phyloP scores from a whole-genome alignment of 768 basidiomycete genomes.

The Leccinum truebloodii region DNA sequence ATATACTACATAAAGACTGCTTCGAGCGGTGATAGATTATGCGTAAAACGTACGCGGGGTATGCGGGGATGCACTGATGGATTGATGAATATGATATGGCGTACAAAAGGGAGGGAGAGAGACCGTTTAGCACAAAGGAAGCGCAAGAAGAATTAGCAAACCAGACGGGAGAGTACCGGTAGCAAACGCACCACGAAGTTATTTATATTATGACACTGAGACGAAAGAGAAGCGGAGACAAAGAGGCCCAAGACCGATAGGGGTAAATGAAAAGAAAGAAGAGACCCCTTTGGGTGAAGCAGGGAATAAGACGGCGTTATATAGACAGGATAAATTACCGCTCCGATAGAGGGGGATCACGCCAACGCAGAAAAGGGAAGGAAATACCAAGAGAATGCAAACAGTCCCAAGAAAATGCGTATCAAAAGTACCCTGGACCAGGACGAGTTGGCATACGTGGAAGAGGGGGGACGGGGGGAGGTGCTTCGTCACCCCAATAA shows the following conservation, averaged over 20 bases:
- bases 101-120: neutral
- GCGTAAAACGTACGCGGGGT: neutral
- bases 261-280: conserved; percentile 7
- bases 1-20: conserved; percentile 10
- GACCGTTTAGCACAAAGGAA: conserved; percentile 9
- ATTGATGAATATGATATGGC: conserved; percentile 4
- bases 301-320: conserved; percentile 14
- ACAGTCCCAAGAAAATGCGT: conserved; percentile 7
- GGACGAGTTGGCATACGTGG: conserved; percentile 19
- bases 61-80: neutral
- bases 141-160: conserved; percentile 15
- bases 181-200: conserved; percentile 7
- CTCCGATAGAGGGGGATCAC: conserved; percentile 3
- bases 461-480: conserved; percentile 26
- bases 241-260: conserved; percentile 14
- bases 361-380: neutral
- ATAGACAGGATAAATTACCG: conserved; percentile 36
- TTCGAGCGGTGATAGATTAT: conserved; percentile 8
- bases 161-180: neutral
- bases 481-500: conserved; percentile 21
- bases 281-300: conserved; percentile 1
- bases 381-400: conserved; percentile 12
- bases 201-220: neutral
- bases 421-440: conserved; percentile 32
- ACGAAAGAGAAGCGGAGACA: conserved; percentile 6